These are phyloP conservation scores for Bjerkandera adusta DNA, from an alignment of 1,284 basidiomycete genomes.

Conservation along the genomic window DNA sequence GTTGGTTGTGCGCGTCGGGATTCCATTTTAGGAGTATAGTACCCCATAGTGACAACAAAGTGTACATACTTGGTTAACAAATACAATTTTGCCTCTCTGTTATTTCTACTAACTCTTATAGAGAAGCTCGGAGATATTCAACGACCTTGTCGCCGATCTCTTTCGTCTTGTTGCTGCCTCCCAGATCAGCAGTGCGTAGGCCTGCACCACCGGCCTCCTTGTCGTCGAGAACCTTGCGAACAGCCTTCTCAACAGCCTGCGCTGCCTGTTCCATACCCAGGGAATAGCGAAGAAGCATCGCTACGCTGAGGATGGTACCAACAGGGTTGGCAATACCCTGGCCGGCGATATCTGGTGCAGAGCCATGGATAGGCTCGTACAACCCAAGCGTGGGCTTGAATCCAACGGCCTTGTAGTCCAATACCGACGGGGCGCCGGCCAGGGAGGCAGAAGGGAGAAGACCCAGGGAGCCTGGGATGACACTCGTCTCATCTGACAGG, in stretches of 20 bases:
- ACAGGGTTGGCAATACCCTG: conserved; percentile 96
- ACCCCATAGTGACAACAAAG: too few relatives aligned
- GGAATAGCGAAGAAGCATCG: conserved; percentile 94
- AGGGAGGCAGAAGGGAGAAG: conserved; percentile 95
- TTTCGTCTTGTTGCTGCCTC: conserved; percentile 72
- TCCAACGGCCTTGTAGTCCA: conserved; percentile 55
- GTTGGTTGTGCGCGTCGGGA: conserved; percentile 10
- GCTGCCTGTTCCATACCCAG: conserved; percentile 86
- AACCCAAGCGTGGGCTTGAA: conserved; percentile 81
- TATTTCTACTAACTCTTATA: conserved; percentile 40
- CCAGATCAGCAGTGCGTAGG: conserved; percentile 85
- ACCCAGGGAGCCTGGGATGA: conserved; percentile 97
- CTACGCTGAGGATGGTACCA: conserved; percentile 95
- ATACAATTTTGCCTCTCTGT: conserved; percentile 9
- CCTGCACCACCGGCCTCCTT: conserved; percentile 73
- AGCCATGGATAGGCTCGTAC: conserved; percentile 96
- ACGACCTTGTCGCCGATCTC: conserved; percentile 88
- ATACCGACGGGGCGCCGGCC: conserved; percentile 79
- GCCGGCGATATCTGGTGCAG: conserved; percentile 95
- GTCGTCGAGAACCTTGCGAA: conserved; percentile 85
- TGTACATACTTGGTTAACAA: too few relatives aligned
- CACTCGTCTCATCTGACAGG: conserved; percentile 93
- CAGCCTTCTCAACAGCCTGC: conserved; percentile 83
- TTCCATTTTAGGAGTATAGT: too few relatives aligned
- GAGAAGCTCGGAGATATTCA: conserved; percentile 66